Evolutionary conservation across 805 yeast genomes (phyloP).

Genomic region (Starmerella stellata): DNA sequence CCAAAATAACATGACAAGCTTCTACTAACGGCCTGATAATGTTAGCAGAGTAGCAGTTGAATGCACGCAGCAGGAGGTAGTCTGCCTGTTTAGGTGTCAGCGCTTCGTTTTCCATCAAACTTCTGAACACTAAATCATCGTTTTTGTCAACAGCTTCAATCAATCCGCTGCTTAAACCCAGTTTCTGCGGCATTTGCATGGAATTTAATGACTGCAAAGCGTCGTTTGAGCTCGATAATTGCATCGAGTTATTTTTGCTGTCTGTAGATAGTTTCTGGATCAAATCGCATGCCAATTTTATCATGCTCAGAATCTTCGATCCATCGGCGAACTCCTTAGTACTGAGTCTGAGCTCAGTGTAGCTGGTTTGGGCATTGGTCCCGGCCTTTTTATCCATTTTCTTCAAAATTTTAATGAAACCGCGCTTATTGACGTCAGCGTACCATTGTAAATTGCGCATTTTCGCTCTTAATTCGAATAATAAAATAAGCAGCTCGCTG

Average conservation of each 20-base stretch:
- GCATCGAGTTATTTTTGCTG: neutral
- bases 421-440: conserved; percentile 81
- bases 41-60: conserved; percentile 38
- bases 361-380: conserved; percentile 37
- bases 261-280: conserved; percentile 19
- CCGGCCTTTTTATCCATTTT: conserved; percentile 73
- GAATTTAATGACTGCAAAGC: conserved; percentile 3
- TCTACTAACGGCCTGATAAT: conserved; percentile 32
- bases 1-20: neutral
- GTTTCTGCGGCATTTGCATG: too few relatives aligned
- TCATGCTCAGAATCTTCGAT: conserved; percentile 34
- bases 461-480: conserved; percentile 57
- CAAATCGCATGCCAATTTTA: conserved; percentile 24
- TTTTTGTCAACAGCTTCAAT: conserved; percentile 25
- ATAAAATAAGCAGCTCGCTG: conserved; percentile 45
- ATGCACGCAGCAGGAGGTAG: conserved; percentile 13
- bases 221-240: too few relatives aligned
- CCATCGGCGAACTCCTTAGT: conserved; percentile 69
- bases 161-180: neutral
- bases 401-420: conserved; percentile 72
- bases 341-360: conserved; percentile 46
- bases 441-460: conserved; percentile 81
- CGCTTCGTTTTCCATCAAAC: conserved; percentile 26
- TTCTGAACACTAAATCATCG: conserved; percentile 29
- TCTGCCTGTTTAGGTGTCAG: conserved; percentile 32